These are phyloP conservation scores for Botryotinia calthae DNA, from an alignment of 2,329 filamentous ascomycete genomes.

Conservation along the genomic window DNA sequence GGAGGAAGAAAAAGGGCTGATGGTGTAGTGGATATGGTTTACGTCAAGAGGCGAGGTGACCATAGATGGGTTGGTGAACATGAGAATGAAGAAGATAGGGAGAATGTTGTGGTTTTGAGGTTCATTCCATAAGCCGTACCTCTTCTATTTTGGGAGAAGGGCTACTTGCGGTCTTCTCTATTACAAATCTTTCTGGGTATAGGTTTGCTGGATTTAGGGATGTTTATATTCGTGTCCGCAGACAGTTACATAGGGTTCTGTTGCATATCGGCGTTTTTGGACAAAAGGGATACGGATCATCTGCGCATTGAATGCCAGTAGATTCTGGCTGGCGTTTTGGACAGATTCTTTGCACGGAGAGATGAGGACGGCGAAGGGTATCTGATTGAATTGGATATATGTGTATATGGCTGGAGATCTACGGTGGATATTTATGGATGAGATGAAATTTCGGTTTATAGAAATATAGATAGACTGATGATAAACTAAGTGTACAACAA, in stretches of 20 bases:
- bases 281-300: background rate
- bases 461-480: background rate
- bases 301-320: background rate
- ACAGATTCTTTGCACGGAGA: background rate
- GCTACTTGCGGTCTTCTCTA: background rate
- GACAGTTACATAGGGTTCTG: background rate
- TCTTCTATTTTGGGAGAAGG: background rate
- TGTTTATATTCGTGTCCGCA: background rate
- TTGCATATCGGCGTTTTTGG: background rate
- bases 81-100: conserved; percentile 28
- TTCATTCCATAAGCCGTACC: background rate
- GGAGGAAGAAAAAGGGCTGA: conserved; percentile 49
- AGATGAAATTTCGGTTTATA: background rate
- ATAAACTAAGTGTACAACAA: background rate
- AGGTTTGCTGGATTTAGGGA: background rate
- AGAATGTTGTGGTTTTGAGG: conserved; percentile 33
- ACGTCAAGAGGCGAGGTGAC: conserved; percentile 52
- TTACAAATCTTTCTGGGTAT: background rate
- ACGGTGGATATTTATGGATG: background rate
- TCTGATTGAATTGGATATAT: background rate
- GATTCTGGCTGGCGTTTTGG: background rate
- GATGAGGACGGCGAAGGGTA: background rate
- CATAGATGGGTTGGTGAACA: conserved; percentile 47
- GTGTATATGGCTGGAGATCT: conserved; percentile 4
- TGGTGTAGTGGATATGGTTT: conserved; percentile 53